Evolutionary conservation across 345 rosid genomes (phyloP).

Genomic region (Salix suchowensis): DNA sequence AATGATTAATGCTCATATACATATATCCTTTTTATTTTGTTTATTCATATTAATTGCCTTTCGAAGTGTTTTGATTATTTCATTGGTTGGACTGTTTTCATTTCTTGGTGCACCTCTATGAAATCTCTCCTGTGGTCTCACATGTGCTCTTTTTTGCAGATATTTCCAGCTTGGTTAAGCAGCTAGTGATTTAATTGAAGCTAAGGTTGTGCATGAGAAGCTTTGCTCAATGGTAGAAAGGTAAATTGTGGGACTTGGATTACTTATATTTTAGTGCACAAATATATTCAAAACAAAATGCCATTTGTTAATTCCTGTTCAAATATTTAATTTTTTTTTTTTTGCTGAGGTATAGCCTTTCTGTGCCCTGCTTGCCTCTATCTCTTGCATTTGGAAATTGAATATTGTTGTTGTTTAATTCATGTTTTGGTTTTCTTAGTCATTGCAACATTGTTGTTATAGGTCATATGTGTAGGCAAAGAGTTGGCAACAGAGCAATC

Average conservation of each 20-base stretch:
- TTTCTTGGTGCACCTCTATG: too few relatives aligned
- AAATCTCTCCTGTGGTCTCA: neutral
- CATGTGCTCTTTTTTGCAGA: constrained; percentile 35
- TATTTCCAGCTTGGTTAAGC: constrained; percentile 93
- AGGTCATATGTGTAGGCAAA: constrained; percentile 36
- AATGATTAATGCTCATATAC: too few relatives aligned
- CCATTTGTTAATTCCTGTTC: neutral
- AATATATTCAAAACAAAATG: too few relatives aligned
- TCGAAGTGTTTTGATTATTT: too few relatives aligned
- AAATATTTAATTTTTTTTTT: constrained; percentile 2
- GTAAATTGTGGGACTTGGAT: constrained; percentile 24
- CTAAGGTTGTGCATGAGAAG: constrained; percentile 67
- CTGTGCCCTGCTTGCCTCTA: neutral
- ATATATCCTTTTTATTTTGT: too few relatives aligned
- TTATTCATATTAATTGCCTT: too few relatives aligned
- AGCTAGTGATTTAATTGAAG: constrained; percentile 94
- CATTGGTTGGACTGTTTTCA: neutral
- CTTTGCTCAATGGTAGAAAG: constrained; percentile 96
- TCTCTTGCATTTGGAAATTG: neutral
- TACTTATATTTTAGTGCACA: neutral
- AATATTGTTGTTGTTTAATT: constrained; percentile 9
- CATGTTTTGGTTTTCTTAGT: constrained; percentile 10
- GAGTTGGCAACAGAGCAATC: constrained; percentile 82
- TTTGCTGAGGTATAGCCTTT: constrained; percentile 68
- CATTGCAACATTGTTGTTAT: neutral